phyloP scores from a whole-genome alignment of 306 rosid species.

The Vachellia collinsii region DNA sequence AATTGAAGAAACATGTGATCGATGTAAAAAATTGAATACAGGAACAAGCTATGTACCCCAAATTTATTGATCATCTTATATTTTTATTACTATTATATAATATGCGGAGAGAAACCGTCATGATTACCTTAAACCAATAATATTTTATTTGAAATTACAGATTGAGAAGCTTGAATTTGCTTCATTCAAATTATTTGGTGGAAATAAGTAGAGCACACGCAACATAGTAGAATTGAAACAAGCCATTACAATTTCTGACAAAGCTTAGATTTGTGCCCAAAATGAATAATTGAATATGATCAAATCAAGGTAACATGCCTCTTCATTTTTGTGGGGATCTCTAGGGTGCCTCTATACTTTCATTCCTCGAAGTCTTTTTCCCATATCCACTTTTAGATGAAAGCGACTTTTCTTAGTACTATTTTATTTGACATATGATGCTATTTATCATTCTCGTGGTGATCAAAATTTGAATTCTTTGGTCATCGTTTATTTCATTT shows the following conservation, averaged over 20 bases:
- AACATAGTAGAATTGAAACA: slow-evolving; percentile 74
- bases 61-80: too few relatives aligned
- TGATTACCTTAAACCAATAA: too few relatives aligned
- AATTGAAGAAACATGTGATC: too few relatives aligned
- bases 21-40: too few relatives aligned
- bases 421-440: slow-evolving; percentile 15
- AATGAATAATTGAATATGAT: slow-evolving; percentile 81
- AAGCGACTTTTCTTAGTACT: background rate
- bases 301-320: slow-evolving; percentile 70
- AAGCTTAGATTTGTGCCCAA: slow-evolving; percentile 68
- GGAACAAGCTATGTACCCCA: too few relatives aligned
- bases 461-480: background rate
- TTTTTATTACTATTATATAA: background rate
- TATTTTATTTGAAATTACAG: slow-evolving; percentile 63
- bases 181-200: slow-evolving; percentile 88
- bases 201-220: slow-evolving; percentile 46
- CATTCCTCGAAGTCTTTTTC: background rate
- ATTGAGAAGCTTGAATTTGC: slow-evolving; percentile 85
- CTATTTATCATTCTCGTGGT: slow-evolving; percentile 7
- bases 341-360: slow-evolving; percentile 7
- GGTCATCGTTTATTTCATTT: slow-evolving; percentile 22
- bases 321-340: background rate
- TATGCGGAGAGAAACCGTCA: too few relatives aligned
- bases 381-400: slow-evolving; percentile 7
- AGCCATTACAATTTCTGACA: slow-evolving; percentile 67